Base-by-base conservation (phyloP, 768 basidiomycete genomes). In the Chalciporus chontae region DNA sequence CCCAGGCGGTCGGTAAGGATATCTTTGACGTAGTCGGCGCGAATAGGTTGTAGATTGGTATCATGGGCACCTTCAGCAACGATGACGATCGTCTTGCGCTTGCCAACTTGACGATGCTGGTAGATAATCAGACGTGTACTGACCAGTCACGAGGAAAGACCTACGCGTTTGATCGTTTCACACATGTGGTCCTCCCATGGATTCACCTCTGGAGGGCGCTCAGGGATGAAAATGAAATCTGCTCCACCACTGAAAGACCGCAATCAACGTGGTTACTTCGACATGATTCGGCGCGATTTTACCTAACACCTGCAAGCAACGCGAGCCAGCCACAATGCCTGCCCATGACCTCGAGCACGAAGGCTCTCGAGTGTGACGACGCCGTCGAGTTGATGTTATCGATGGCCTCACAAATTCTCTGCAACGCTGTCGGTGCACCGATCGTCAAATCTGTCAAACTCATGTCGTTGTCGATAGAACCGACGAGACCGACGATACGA, bases 261-360 rank as follows among this genome's bases (percentile, higher is more conserved):
- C 5, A 13, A 48, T 69, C 43, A 65, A 43, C 38, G 26, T 38
- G 45, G 8, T 2, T 19, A 10, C 26, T 23, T 19, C 18, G 4
- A 24, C 21, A 18, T 1, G 15, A 29, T 40, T 7, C 6, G 14
- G 34, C 29, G 10, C 29, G 29, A 21, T 21, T 81, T 51, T 61
- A 89, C 85, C 89, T 90, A 43, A 97, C 87, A 53, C 89, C 94
- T 10, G 94, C 96, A 61, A 94, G 77, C 19, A 98, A 75, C 3
- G 96, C 94, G 15, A 98, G 76, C 96, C 96, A 99, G n/a, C 96
- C 96, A 69, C 96, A 98, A 66, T 98, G 91, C 48, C 95, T 76
- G n/a, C 96, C 96, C 96, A 98, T 99, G 46, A 98, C 96, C 69
- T 98, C 96, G 36, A 99, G 77, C 37, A 99, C 94, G 68, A 99